Conservation (phyloP, 2,329 filamentous ascomycete genomes). For the Rhynchosporium secalis region DNA sequence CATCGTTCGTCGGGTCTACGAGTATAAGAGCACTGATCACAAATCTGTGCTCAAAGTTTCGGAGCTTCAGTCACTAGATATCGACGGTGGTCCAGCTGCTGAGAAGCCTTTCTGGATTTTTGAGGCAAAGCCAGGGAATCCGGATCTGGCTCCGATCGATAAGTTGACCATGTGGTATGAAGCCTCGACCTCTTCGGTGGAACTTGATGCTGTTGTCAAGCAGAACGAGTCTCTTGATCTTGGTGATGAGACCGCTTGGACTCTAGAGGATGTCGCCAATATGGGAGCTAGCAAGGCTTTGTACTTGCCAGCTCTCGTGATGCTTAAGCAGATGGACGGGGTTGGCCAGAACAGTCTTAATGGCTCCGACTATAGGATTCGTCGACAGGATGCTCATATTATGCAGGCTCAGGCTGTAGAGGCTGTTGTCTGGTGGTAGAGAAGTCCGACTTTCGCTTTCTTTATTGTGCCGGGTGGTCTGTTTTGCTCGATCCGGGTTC, state of each 20-base stretch:
- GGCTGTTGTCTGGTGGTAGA: conserved; percentile 5
- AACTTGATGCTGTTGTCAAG: conserved; percentile 20
- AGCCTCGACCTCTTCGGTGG: conserved; percentile 21
- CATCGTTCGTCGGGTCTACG: conserved; percentile 20
- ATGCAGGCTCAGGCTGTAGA: conserved; percentile 1
- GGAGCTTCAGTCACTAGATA: conserved; percentile 23
- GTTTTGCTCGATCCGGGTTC: too few relatives aligned
- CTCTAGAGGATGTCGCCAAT: conserved; percentile 16
- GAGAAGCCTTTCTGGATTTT: neutral
- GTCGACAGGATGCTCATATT: neutral
- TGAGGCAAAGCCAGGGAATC: conserved; percentile 3
- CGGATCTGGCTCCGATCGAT: neutral
- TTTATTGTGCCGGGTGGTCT: too few relatives aligned
- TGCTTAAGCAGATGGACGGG: conserved; percentile 32
- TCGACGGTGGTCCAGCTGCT: neutral
- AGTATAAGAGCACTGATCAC: conserved; percentile 18
- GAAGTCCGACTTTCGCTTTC: neutral
- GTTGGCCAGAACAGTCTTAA: conserved; percentile 23
- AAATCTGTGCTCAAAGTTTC: conserved; percentile 23
- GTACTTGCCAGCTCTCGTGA: conserved; percentile 26
- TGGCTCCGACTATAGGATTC: conserved; percentile 10
- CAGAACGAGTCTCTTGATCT: conserved; percentile 29
- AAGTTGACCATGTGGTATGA: conserved; percentile 27
- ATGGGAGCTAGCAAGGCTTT: conserved; percentile 18
- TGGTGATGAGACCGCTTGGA: conserved; percentile 29